A percentile compares a stretch with the other conserved stretches of the same genome.
phyloP scores from a whole-genome alignment of 2,329 filamentous ascomycete species.

The Fusarium dlaminii region DNA sequence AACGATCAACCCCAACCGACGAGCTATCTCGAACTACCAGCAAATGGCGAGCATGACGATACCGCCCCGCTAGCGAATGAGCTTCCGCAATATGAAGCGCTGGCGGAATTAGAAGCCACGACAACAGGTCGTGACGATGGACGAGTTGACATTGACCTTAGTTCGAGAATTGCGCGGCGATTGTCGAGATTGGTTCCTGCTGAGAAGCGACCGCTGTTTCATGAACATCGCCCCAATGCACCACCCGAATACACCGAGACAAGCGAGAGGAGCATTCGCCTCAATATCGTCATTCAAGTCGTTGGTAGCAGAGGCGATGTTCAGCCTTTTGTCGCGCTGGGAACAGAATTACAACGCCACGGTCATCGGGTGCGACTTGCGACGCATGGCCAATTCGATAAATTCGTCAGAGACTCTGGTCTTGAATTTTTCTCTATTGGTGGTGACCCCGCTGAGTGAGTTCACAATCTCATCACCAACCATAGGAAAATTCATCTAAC shows the following conservation, averaged over 20 bases:
- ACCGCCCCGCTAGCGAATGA: neutral
- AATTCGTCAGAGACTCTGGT: neutral
- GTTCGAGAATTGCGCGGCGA: slow-evolving; percentile 3
- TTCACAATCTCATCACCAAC: too few relatives aligned
- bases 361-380: slow-evolving; percentile 29
- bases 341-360: slow-evolving; percentile 7
- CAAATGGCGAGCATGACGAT: neutral
- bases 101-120: neutral
- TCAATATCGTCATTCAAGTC: slow-evolving; percentile 30
- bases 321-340: slow-evolving; percentile 19
- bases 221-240: too few relatives aligned
- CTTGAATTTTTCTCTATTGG: slow-evolving; percentile 17
- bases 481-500: too few relatives aligned
- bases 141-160: slow-evolving; percentile 13
- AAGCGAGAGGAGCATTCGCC: neutral
- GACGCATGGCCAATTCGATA: slow-evolving; percentile 14
- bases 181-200: neutral
- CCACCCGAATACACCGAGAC: too few relatives aligned
- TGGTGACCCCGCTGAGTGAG: slow-evolving; percentile 23
- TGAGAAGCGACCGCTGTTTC: too few relatives aligned
- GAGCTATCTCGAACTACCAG: neutral
- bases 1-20: too few relatives aligned
- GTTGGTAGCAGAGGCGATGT: slow-evolving; percentile 28
- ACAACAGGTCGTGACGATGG: slow-evolving; percentile 2
- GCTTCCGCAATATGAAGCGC: neutral